Base-by-base conservation (phyloP, 1,139 yeast species). In the Eremothecium sinecaudum region DNA sequence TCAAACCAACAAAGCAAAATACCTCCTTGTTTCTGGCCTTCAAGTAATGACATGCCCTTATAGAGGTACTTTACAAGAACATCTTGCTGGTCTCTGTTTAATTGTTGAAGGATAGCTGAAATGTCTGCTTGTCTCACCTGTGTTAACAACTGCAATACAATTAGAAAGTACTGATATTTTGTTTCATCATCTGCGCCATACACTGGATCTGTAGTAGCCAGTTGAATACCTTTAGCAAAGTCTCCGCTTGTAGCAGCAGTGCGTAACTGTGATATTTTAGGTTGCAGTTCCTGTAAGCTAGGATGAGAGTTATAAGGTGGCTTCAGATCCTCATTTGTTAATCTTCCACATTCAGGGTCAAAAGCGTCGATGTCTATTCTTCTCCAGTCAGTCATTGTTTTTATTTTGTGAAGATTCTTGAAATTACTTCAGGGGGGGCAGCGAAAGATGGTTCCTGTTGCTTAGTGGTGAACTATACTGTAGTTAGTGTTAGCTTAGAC, bases 281-380 rank as follows among this genome's bases (percentile, higher is more conserved):
- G 61, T 37, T 69, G 71, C 31, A 83, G 63, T 33, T 79, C 81
- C 22, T 65, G 68, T 27, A 64, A 58, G 3, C 73, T 57, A 9
- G 69, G 64, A 2, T 65, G 58, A 3, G 58, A 53, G 16, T 56
- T 53, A 37, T 57, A 50, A 34, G 66, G 67, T 9, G 86, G 86
- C 15, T 71, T 59, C 47, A 82, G 64, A 35, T 81, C 90, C 44
- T 71, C 77, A 30, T 68, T 68, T 17, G 78, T 64, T 44, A 82
- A 61, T 48, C 76, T 75, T 39, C 71, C 71, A 44, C 58, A 58
- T 36, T 84, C 95, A 5, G 93, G 80, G 52, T 87, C 96, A 50
- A 76, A 75, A 16, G 86, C 83, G 60, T 90, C 97, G 39, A 90
- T 77, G 57, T 90, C 95, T 49, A 87, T 82, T 69, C 87, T 75